Evolutionary conservation across 2,329 filamentous ascomycete species (phyloP).

Genomic region (Fusarium nygamai): DNA sequence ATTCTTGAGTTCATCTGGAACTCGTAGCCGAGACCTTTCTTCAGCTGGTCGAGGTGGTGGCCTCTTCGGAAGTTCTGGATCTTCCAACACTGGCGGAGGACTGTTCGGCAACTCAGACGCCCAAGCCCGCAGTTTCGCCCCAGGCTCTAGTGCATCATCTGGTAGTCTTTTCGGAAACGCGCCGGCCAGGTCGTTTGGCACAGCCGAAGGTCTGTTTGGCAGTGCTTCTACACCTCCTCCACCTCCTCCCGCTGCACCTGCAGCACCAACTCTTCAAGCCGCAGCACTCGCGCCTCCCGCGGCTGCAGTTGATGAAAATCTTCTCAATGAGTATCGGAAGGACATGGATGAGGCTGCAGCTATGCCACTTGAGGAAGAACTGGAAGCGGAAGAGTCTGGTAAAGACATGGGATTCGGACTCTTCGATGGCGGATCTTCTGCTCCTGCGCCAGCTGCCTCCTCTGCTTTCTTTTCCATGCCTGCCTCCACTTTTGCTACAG

Average conservation of each 20-base stretch:
- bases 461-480: not conserved
- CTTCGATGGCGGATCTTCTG: not conserved
- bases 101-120: not conserved
- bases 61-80: not conserved
- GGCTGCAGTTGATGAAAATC: not conserved
- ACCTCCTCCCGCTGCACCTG: not conserved
- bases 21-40: not conserved
- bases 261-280: not conserved
- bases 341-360: conserved; percentile 6
- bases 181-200: not conserved
- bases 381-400: not conserved
- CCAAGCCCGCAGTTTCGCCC: not conserved
- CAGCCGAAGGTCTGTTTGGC: not conserved
- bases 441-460: not conserved
- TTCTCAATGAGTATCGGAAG: not conserved
- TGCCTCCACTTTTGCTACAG: not conserved
- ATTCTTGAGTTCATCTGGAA: not conserved
- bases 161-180: not conserved
- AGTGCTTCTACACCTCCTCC: not conserved
- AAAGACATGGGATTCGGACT: not conserved
- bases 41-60: not conserved
- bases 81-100: not conserved
- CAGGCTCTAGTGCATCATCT: not conserved
- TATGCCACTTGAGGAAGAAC: not conserved
- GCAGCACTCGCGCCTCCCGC: not conserved